Evolutionary conservation across 1,284 basidiomycete genomes (phyloP), one percentile per base, ranked within the genome.

Genomic region (Termitomyces sp.): DNA sequence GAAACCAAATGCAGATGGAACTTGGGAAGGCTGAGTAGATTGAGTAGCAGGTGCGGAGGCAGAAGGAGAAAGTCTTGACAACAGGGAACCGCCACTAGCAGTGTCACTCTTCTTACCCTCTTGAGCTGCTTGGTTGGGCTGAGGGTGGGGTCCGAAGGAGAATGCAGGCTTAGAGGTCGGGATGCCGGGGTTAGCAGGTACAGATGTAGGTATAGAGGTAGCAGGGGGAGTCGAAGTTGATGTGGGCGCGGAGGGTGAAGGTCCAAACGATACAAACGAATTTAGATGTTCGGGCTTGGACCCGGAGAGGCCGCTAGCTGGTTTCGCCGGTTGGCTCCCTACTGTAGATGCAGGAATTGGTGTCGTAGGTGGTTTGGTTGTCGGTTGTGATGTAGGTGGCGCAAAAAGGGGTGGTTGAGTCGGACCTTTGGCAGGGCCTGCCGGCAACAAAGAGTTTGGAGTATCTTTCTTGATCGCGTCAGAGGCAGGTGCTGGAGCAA

Each of bases 1-100:
- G 40, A 64, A 64, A n/a, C 57, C 60, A 50, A 66, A 62, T 14
- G 41, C 10, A 54, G 61, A 48, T 9, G 52, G 10, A 39, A 35
- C 18, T 28, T 48, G 52, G 5, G 38, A 19, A 5, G 49, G 26
- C 19, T 41, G 43, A 24, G 31, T 11, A 6, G 49, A 3, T 28
- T 49, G 45, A 39, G 31, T 16, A 18, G 51, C 10, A 18, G 47
- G 24, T 16, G 26, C 19, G 26, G 28, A 21, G n/a, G 38, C 21
- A 5, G 30, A 8, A 34, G 51, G 35, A 13, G 33, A 41, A 18
- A 48, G 39, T 18, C 46, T 42, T 31, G 51, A 48, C 18, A 53
- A 6, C 26, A 53, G 33, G 18, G 51, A 47, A 38, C 24, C 31
- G 19, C 50, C 50, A 28, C 26, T 8, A 7, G 33, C 39, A 14